Percentiles rank a stretch among this genome's conserved stretches.
phyloP scores from a whole-genome alignment of 2,329 filamentous ascomycete genomes.

The Fusarium coffeatum region DNA sequence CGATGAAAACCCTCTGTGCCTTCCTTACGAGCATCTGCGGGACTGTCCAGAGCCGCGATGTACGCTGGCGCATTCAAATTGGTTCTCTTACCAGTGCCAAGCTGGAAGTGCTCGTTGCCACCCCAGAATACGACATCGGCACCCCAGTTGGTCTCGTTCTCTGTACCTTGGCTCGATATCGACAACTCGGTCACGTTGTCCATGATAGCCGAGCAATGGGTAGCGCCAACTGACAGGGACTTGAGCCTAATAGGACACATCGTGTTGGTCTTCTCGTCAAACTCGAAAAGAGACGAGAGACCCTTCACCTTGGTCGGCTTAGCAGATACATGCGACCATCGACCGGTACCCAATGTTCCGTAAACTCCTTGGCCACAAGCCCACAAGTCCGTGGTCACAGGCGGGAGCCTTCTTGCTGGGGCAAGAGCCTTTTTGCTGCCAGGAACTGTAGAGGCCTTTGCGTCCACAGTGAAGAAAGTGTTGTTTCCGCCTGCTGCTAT shows the following conservation, averaged over 20 bases:
- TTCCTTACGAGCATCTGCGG: conserved; percentile 68
- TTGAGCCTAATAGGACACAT: conserved; percentile 83
- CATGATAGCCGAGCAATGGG: conserved; percentile 86
- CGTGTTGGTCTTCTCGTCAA: conserved; percentile 76
- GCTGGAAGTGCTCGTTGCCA: conserved; percentile 91
- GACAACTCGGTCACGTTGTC: conserved; percentile 79
- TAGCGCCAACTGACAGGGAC: conserved; percentile 78
- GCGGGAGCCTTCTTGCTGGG: conserved; percentile 51
- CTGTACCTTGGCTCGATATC: conserved; percentile 61
- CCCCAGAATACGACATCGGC: conserved; percentile 94
- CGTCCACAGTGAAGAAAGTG: conserved; percentile 88
- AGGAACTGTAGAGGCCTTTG: conserved; percentile 60
- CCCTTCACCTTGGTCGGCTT: conserved; percentile 83
- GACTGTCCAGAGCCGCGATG: conserved; percentile 78
- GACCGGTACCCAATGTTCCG: conserved; percentile 84
- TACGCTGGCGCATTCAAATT: conserved; percentile 82
- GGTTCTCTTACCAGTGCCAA: conserved; percentile 89
- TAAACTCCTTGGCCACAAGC: conserved; percentile 87
- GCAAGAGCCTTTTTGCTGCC: conserved; percentile 37
- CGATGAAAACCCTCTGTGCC: conserved; percentile 74
- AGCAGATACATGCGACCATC: conserved; percentile 88
- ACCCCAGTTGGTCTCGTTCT: conserved; percentile 86
- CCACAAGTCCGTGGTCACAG: conserved; percentile 74
- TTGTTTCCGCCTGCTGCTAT: conserved; percentile 89
- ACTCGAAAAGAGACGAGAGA: conserved; percentile 87